phyloP scores from a whole-genome alignment of 192 early-diverging fungal species.

The Rhizoclosmatium sp. region DNA sequence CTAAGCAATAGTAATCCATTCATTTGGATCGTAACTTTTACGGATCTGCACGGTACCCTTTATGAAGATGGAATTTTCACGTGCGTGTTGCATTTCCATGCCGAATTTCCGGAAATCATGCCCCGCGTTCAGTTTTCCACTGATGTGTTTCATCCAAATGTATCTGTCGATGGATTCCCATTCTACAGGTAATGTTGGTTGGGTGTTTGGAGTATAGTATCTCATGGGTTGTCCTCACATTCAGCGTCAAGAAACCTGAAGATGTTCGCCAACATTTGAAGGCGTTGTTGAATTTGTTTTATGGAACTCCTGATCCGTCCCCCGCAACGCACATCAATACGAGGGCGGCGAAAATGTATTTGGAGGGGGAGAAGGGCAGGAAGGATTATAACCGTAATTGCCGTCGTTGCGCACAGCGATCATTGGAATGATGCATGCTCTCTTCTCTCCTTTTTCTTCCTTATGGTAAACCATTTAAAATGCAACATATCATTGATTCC shows the following conservation, averaged over 20 bases:
- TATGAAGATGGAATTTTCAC: conserved; percentile 71
- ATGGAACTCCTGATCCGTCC: conserved; percentile 43
- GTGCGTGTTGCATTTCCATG: conserved; percentile 57
- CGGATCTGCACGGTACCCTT: conserved; percentile 56
- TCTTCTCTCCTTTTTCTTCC: background rate
- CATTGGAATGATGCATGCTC: conserved; percentile 40
- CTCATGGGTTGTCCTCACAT: background rate
- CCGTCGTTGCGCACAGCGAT: conserved; percentile 54
- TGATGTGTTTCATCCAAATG: conserved; percentile 69
- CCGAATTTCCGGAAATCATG: conserved; percentile 61
- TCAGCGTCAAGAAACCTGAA: conserved; percentile 51
- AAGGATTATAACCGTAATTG: conserved; percentile 56
- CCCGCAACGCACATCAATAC: conserved; percentile 58
- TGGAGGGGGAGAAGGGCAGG: conserved; percentile 45
- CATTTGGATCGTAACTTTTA: conserved; percentile 62
- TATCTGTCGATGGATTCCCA: conserved; percentile 65
- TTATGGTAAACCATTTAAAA: no score
- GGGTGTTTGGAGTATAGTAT: background rate
- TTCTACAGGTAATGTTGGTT: conserved; percentile 51
- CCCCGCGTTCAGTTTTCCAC: conserved; percentile 62
- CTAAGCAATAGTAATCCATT: conserved; percentile 65
- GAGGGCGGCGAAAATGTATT: conserved; percentile 50
- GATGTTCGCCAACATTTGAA: conserved; percentile 62
- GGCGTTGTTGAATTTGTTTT: conserved; percentile 52
- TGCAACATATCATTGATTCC: no score